Evolutionary conservation across 1,284 basidiomycete genomes (phyloP).

Genomic region (Tilletia caries): DNA sequence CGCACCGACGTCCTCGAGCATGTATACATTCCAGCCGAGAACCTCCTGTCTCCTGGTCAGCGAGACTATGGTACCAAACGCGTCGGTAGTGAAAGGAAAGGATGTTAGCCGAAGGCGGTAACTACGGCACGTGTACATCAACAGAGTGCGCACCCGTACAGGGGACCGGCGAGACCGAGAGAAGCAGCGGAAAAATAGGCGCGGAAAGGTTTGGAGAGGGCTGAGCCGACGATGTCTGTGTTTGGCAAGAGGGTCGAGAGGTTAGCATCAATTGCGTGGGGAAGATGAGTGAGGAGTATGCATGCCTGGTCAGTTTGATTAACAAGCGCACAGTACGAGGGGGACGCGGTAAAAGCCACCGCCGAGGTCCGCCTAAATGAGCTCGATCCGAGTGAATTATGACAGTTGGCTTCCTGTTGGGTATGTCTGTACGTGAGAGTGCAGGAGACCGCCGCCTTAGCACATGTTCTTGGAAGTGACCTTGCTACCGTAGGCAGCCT

Average conservation of each 20-base stretch:
- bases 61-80: constrained; percentile 27
- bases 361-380: no score
- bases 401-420: no score
- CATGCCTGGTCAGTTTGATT: no score
- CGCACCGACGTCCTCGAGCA: constrained; percentile 48
- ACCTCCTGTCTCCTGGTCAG: constrained; percentile 55
- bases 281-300: constrained; percentile 14
- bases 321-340: no score
- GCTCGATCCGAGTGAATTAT: no score
- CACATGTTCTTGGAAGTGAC: no score
- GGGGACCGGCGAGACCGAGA: constrained; percentile 92
- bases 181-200: constrained; percentile 87
- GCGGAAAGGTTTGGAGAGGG: constrained; percentile 96
- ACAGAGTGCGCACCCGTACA: constrained; percentile 63
- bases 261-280: neutral
- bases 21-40: constrained; percentile 48
- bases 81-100: neutral
- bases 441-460: no score
- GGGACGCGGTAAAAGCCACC: no score
- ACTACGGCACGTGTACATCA: neutral
- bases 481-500: no score
- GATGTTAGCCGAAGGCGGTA: neutral
- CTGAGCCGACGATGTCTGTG: constrained; percentile 89
- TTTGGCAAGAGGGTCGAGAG: neutral
- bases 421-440: no score